phyloP scores from a whole-genome alignment of 352 stramenopile genomes.

The Phytophthora syringae region DNA sequence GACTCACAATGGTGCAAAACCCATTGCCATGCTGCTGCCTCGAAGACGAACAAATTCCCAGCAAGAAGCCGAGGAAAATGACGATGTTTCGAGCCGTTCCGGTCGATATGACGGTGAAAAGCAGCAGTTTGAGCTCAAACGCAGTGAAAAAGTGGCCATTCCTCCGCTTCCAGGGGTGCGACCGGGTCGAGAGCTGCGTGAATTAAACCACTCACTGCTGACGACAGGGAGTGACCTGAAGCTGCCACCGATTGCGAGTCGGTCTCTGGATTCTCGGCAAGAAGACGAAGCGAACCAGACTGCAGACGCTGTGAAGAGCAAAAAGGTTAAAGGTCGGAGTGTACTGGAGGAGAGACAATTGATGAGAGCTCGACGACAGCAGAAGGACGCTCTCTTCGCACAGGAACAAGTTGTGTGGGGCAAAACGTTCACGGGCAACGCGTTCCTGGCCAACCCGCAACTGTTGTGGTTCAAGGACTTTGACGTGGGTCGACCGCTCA shows the following conservation, averaged over 20 bases:
- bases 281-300: slow-evolving; percentile 23
- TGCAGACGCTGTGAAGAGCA: slow-evolving; percentile 3
- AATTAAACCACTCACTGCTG: slow-evolving; percentile 41
- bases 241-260: slow-evolving; percentile 25
- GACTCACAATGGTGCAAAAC: slow-evolving; percentile 30
- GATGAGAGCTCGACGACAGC: slow-evolving; percentile 39
- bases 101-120: slow-evolving; percentile 8
- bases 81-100: no score
- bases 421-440: slow-evolving; percentile 77
- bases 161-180: slow-evolving; percentile 21
- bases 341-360: slow-evolving; percentile 73
- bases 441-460: slow-evolving; percentile 83
- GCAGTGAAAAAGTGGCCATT: slow-evolving; percentile 6
- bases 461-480: slow-evolving; percentile 93
- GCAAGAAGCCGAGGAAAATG: slow-evolving; percentile 15
- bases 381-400: slow-evolving; percentile 65
- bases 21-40: slow-evolving; percentile 39
- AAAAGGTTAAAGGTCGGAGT: slow-evolving; percentile 54
- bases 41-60: slow-evolving; percentile 1
- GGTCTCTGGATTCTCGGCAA: slow-evolving; percentile 4
- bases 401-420: slow-evolving; percentile 81
- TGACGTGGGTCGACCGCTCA: slow-evolving; percentile 70
- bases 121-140: slow-evolving; percentile 17
- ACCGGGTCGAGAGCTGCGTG: slow-evolving; percentile 39
- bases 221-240: slow-evolving; percentile 24